Conservation (phyloP, 1,284 basidiomycete genomes). For the Irpex sp. region DNA sequence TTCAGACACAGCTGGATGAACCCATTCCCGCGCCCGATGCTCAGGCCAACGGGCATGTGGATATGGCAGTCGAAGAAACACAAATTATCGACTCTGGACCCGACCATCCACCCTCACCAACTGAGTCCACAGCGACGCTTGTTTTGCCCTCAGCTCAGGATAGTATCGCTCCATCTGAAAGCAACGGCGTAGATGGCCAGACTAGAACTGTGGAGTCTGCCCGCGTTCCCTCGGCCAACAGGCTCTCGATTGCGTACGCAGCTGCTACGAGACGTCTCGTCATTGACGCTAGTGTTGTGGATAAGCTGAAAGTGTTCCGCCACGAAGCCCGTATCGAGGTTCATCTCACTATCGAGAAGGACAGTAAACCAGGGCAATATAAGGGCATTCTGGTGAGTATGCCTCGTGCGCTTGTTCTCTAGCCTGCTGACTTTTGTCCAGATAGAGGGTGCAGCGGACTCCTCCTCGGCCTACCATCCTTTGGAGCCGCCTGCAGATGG, state of each 20-base stretch:
- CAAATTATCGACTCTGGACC: slow-evolving; percentile 10
- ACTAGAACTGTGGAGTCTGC: slow-evolving; percentile 18
- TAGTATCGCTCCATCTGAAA: neutral
- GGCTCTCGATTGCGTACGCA: slow-evolving; percentile 94
- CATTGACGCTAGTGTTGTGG: slow-evolving; percentile 85
- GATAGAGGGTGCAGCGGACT: slow-evolving; percentile 75
- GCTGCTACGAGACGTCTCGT: slow-evolving; percentile 83
- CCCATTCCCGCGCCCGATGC: slow-evolving; percentile 18
- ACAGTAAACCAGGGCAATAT: slow-evolving; percentile 43
- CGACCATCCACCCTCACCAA: slow-evolving; percentile 8
- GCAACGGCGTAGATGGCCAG: neutral
- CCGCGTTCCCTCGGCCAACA: slow-evolving; percentile 62
- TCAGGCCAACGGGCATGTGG: slow-evolving; percentile 10
- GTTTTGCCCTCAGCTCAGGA: neutral
- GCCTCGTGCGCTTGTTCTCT: slow-evolving; percentile 4
- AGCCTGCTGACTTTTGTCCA: slow-evolving; percentile 26
- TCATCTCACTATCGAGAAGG: slow-evolving; percentile 52
- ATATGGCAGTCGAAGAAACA: neutral
- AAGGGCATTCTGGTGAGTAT: slow-evolving; percentile 71
- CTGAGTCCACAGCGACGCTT: slow-evolving; percentile 8
- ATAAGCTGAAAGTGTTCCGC: slow-evolving; percentile 77
- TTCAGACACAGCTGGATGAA: slow-evolving; percentile 14
- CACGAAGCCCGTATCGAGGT: slow-evolving; percentile 87
- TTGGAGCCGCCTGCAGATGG: slow-evolving; percentile 44
- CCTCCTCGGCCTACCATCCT: slow-evolving; percentile 64